Percentiles rank a stretch among this genome's conserved stretches.
phyloP scores from a whole-genome alignment of 106 monocot species.

The Phalaenopsis aphrodite region DNA sequence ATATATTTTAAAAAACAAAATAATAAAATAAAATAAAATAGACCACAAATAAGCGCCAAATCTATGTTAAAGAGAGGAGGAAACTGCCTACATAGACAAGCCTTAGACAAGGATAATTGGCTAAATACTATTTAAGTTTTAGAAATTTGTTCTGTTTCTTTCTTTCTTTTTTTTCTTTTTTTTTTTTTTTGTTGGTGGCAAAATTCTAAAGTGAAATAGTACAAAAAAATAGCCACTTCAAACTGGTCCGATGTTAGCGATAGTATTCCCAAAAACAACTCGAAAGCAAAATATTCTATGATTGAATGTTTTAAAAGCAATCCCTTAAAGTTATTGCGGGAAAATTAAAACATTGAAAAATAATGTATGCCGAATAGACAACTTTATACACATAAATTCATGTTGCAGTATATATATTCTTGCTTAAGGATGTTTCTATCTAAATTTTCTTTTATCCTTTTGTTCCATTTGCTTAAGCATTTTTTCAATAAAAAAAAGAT shows the following conservation, averaged over 20 bases:
- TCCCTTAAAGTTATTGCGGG: background rate
- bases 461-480: background rate
- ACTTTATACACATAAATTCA: background rate
- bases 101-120: no score
- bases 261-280: background rate
- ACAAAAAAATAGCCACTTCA: no score
- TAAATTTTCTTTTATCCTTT: background rate
- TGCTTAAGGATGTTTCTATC: background rate
- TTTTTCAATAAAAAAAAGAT: background rate
- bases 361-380: background rate
- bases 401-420: background rate
- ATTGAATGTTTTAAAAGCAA: background rate
- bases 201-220: no score
- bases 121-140: no score
- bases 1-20: no score
- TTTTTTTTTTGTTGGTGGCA: no score
- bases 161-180: no score
- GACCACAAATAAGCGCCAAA: no score
- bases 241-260: background rate
- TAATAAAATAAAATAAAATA: no score
- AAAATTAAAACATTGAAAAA: background rate
- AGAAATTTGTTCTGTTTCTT: no score
- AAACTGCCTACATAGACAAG: no score
- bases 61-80: no score
- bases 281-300: background rate